Base-by-base conservation (phyloP, 768 basidiomycete species). In the Inosperma sp. region DNA sequence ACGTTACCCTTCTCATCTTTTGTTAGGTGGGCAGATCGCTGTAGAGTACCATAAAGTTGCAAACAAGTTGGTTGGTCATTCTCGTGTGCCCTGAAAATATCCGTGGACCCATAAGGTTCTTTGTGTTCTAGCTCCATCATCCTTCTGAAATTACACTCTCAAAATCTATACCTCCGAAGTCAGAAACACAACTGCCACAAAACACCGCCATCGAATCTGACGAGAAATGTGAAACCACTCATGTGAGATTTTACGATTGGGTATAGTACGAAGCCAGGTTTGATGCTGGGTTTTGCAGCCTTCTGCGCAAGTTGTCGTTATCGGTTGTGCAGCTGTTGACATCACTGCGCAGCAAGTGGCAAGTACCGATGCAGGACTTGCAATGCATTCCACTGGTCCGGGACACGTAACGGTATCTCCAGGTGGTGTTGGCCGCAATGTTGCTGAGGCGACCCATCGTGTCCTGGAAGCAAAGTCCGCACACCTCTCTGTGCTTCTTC, bases 381-480 rank as follows among this genome's bases (percentile, higher is more conserved):
- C 62, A 7, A 55, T 45, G 10, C 75, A 82, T 49, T 88, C 92
- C 0, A 98, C 94, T 0, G 78, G 78, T 9, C 92, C 93, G 0
- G 96, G 96, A 8, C 71, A 64, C 10, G 81, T 98, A 21, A 70
- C 73, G 13, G 53, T 94, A 31, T 78, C 86, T 0, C 70, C 89
- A 5, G 95, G 95, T 1, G 95, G 95, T 23, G 95, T 99, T 12
- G 93, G 81, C 1, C 83, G 94, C n/a, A 99, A 99, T 64, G 81
- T 99, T 35, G 88, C 94, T 2, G 93, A 97, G 65, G 90, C 93
- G 1, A 78, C 92, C 5, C 83, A 89, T 63, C 81, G 88, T 23
- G 65, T 86, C 5, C 62, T 83, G 53, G 60, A 69, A 16, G 60
- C 70, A 23, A 63, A 62, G 45, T 67, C 58, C 35, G 61, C 65